Conservation (phyloP, 78 protist species). For the Anaeramoeba flamelloides region DNA sequence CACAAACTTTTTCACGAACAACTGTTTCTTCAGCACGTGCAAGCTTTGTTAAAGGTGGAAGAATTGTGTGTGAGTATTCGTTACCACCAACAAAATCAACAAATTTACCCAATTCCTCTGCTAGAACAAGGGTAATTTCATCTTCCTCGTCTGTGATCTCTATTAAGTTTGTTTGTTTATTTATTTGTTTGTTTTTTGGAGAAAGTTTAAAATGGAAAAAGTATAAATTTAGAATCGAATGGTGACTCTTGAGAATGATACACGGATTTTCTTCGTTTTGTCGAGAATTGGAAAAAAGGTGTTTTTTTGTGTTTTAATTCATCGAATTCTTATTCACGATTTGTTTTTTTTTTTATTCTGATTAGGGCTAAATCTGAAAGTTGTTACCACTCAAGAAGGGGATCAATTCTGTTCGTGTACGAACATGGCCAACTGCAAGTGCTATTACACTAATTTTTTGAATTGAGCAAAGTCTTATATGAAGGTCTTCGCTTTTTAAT, state of each 20-base stretch:
- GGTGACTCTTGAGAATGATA: no score
- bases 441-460: slow-evolving; percentile 69
- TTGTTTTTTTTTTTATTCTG: no score
- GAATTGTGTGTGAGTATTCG: slow-evolving; percentile 41
- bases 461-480: slow-evolving; percentile 63
- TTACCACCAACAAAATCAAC: slow-evolving; percentile 75
- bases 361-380: no score
- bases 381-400: slow-evolving; percentile 74
- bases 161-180: no score
- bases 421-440: slow-evolving; percentile 70
- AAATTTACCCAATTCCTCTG: slow-evolving; percentile 75
- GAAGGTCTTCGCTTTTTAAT: slow-evolving; percentile 75
- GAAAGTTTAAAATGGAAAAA: no score
- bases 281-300: no score
- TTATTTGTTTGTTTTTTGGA: no score
- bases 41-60: slow-evolving; percentile 65
- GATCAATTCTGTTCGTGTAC: slow-evolving; percentile 76
- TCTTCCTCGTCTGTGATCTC: slow-evolving; percentile 79
- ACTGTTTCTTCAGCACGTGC: slow-evolving; percentile 71
- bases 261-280: no score
- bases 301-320: no score
- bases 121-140: slow-evolving; percentile 70
- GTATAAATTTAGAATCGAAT: no score
- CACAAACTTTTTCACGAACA: slow-evolving; percentile 90
- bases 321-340: no score